Evolutionary conservation across 352 stramenopile species (phyloP).

Genomic region (Phytophthora pistaciae): DNA sequence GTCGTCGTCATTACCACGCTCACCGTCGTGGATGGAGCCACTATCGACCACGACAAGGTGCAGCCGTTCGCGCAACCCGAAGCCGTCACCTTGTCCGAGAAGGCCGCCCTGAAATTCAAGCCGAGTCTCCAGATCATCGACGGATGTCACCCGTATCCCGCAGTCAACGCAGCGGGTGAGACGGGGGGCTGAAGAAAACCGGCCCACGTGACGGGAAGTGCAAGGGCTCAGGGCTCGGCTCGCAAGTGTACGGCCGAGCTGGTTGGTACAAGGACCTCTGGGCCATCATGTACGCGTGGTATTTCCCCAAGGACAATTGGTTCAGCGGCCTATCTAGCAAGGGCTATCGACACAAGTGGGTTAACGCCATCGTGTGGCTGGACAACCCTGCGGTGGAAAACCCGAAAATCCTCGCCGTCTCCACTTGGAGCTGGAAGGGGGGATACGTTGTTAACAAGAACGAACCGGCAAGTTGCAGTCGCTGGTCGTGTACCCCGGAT

Average conservation of each 20-base stretch:
- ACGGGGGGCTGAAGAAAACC: not conserved
- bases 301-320: not conserved
- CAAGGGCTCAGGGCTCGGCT: not conserved
- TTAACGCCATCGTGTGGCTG: constrained; percentile 45
- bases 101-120: not conserved
- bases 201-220: not conserved
- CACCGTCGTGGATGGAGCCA: not conserved
- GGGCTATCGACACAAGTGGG: constrained; percentile 43
- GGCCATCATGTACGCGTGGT: constrained; percentile 29
- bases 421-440: not conserved
- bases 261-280: not conserved
- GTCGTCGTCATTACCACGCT: not conserved
- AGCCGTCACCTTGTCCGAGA: not conserved
- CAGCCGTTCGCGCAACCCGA: not conserved
- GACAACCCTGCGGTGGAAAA: constrained; percentile 23
- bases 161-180: not conserved
- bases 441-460: not conserved
- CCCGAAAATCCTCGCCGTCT: constrained; percentile 14
- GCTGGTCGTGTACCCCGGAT: not conserved
- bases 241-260: not conserved
- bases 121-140: not conserved
- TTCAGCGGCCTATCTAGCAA: not conserved
- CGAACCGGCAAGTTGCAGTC: not conserved
- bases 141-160: not conserved
- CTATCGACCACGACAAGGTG: not conserved